Percentiles rank a stretch among this genome's conserved stretches.
phyloP scores from a whole-genome alignment of 2,329 filamentous ascomycete species.

The Ceratocystis albifundus region DNA sequence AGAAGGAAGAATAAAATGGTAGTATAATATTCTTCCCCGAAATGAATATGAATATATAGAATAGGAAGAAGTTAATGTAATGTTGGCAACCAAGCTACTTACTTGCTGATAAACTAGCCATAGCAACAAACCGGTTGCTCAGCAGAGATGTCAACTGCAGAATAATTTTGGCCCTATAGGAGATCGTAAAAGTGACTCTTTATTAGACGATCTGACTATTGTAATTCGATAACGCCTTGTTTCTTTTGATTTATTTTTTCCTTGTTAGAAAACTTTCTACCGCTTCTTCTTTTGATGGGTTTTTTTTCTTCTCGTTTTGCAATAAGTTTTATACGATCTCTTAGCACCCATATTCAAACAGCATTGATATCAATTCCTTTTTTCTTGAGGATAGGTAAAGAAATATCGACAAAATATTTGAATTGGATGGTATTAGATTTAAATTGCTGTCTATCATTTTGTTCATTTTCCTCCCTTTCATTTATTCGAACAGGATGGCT shows the following conservation, averaged over 20 bases:
- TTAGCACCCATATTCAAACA: background rate
- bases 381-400: background rate
- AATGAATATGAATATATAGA: background rate
- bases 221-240: background rate
- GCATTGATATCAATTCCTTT: background rate
- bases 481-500: background rate
- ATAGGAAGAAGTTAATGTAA: background rate
- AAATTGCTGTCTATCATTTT: background rate
- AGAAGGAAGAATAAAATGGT: background rate
- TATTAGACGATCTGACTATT: no score
- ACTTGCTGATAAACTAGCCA: background rate
- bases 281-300: background rate
- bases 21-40: background rate
- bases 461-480: background rate
- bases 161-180: background rate
- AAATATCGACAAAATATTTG: background rate
- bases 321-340: background rate
- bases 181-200: background rate
- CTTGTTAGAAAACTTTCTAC: background rate
- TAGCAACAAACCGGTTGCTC: conserved; percentile 4
- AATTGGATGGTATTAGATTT: background rate
- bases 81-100: background rate
- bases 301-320: background rate
- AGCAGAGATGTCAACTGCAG: background rate
- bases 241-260: background rate